Conservation (phyloP, 2,329 filamentous ascomycete genomes). For the Diaporthe sp. region DNA sequence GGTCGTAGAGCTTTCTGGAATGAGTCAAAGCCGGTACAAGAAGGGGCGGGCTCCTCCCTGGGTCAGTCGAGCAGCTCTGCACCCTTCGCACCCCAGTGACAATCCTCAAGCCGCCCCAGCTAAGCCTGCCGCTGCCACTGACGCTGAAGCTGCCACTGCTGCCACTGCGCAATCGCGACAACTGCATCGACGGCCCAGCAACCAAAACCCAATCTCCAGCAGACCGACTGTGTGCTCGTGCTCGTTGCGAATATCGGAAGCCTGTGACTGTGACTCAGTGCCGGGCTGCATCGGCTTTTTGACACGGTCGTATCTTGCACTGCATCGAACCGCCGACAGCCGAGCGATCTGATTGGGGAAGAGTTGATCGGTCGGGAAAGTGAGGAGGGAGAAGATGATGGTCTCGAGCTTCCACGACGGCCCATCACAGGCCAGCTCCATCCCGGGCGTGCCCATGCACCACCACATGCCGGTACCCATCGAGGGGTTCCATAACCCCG, state of each 20-base stretch:
- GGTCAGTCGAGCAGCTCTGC: not conserved
- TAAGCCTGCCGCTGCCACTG: slow-evolving; percentile 25
- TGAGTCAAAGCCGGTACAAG: slow-evolving; percentile 39
- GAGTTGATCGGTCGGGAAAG: not conserved
- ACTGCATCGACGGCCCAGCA: slow-evolving; percentile 27
- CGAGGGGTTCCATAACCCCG: slow-evolving; percentile 32
- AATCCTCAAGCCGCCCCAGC: slow-evolving; percentile 2
- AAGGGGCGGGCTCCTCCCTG: slow-evolving; percentile 26
- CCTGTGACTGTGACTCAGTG: slow-evolving; percentile 30
- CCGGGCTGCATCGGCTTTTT: slow-evolving; percentile 29
- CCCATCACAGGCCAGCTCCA: slow-evolving; percentile 32
- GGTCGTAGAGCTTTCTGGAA: slow-evolving; percentile 40
- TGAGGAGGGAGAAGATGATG: slow-evolving; percentile 35
- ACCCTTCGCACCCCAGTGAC: slow-evolving; percentile 18
- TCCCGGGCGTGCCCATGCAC: slow-evolving; percentile 33
- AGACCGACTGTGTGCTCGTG: not conserved
- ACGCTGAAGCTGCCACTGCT: slow-evolving; percentile 13
- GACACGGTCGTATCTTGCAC: not conserved
- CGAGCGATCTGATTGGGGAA: slow-evolving; percentile 25
- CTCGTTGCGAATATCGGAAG: slow-evolving; percentile 4
- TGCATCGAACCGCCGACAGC: not conserved
- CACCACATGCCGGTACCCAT: slow-evolving; percentile 32
- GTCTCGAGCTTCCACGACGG: slow-evolving; percentile 33
- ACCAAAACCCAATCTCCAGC: not conserved
- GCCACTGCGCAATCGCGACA: slow-evolving; percentile 27